A percentile compares a stretch with the other conserved stretches of the same genome.
These are phyloP conservation scores for Didymella arachidicola DNA, from an alignment of 2,329 filamentous ascomycete genomes.

Conservation along the genomic window DNA sequence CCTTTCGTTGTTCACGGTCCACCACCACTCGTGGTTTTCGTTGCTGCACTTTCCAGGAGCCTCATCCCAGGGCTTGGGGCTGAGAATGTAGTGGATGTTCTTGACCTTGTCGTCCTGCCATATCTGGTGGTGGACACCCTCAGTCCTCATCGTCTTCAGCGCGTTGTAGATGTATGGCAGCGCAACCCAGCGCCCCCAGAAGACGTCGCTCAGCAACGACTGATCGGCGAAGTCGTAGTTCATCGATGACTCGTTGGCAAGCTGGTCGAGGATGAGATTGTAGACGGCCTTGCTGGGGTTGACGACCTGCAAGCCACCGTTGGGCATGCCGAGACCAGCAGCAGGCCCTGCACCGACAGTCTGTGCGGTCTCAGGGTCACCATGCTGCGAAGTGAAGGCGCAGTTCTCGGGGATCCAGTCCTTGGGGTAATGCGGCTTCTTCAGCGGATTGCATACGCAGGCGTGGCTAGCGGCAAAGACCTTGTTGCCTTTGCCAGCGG, in stretches of 20 bases:
- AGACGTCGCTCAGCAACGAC: conserved; percentile 64
- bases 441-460: conserved; percentile 84
- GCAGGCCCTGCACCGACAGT: conserved; percentile 58
- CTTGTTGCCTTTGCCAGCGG: conserved; percentile 62
- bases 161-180: conserved; percentile 69
- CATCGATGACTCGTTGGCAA: conserved; percentile 56
- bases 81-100: conserved; percentile 69
- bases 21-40: conserved; percentile 66
- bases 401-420: conserved; percentile 72
- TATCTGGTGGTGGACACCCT: conserved; percentile 65
- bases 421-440: conserved; percentile 78
- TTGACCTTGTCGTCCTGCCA: conserved; percentile 68
- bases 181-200: conserved; percentile 64
- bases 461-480: conserved; percentile 87
- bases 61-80: conserved; percentile 71
- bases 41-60: conserved; percentile 54
- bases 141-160: conserved; percentile 65
- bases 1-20: conserved; percentile 60
- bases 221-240: conserved; percentile 69
- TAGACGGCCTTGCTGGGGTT: conserved; percentile 63
- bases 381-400: conserved; percentile 67
- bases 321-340: conserved; percentile 65
- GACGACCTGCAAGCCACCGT: conserved; percentile 69
- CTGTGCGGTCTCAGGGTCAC: conserved; percentile 60
- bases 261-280: conserved; percentile 58